Evolutionary conservation across 331 rosid genomes (phyloP).

Genomic region (Quercus lobata): DNA sequence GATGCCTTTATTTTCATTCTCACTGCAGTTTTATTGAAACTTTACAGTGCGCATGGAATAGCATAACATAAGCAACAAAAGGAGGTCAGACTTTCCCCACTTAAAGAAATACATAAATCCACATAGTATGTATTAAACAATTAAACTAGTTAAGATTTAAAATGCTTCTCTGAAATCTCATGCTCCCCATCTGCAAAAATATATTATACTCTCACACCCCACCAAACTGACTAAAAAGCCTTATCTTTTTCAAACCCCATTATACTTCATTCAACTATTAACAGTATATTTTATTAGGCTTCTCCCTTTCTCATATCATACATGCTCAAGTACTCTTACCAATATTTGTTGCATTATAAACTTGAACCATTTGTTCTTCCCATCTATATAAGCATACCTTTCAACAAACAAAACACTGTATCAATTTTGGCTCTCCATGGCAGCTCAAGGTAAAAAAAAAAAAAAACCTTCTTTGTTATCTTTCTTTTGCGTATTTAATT

Average conservation of each 20-base stretch:
- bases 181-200: constrained; percentile 62
- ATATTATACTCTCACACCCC: constrained; percentile 51
- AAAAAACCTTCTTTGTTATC: constrained; percentile 8
- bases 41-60: constrained; percentile 93
- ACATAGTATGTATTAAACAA: neutral
- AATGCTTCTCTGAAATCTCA: constrained; percentile 48
- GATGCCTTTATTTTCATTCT: constrained; percentile 46
- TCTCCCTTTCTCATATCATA: constrained; percentile 20
- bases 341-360: constrained; percentile 41
- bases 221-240: constrained; percentile 64
- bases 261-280: constrained; percentile 42
- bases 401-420: constrained; percentile 33
- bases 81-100: constrained; percentile 52
- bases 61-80: constrained; percentile 57
- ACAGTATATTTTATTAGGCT: constrained; percentile 22
- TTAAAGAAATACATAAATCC: constrained; percentile 27
- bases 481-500: constrained; percentile 1
- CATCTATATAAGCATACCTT: constrained; percentile 40
- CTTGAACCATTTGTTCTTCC: constrained; percentile 36
- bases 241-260: constrained; percentile 55
- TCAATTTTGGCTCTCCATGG: constrained; percentile 31
- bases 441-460: constrained; percentile 53
- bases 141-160: constrained; percentile 35
- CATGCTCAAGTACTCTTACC: constrained; percentile 43
- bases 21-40: constrained; percentile 38